Evolutionary conservation across 257 asterid species (phyloP).

Genomic region (Fraxinus pennsylvanica): DNA sequence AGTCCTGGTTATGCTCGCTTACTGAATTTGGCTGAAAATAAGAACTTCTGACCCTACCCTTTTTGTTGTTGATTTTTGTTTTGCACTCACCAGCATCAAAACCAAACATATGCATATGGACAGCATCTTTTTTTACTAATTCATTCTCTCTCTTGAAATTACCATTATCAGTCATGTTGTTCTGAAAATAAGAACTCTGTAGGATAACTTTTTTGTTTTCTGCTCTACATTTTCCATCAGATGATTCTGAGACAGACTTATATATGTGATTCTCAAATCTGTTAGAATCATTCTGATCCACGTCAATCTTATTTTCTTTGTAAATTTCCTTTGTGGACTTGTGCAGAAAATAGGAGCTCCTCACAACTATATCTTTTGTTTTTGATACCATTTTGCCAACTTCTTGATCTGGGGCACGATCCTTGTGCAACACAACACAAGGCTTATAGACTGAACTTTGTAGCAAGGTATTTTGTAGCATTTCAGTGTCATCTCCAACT

Average conservation of each 20-base stretch:
- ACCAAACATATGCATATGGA: slow-evolving; percentile 17
- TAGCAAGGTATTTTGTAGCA: slow-evolving; percentile 25
- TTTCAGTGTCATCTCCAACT: slow-evolving; percentile 26
- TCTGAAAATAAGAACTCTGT: slow-evolving; percentile 32
- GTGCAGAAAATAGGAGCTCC: slow-evolving; percentile 62
- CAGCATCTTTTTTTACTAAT: slow-evolving; percentile 26
- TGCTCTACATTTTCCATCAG: slow-evolving; percentile 29
- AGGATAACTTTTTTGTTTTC: slow-evolving; percentile 28
- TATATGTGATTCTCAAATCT: slow-evolving; percentile 21
- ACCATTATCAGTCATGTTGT: slow-evolving; percentile 12
- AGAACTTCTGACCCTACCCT: slow-evolving; percentile 37
- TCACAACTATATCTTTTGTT: slow-evolving; percentile 40
- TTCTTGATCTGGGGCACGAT: slow-evolving; percentile 37
- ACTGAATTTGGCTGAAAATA: slow-evolving; percentile 37
- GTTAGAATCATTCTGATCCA: slow-evolving; percentile 19
- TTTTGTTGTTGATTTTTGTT: slow-evolving; percentile 29
- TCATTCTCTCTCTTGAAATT: slow-evolving; percentile 30
- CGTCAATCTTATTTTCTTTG: slow-evolving; percentile 33
- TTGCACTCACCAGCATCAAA: slow-evolving; percentile 32
- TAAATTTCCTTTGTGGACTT: slow-evolving; percentile 34
- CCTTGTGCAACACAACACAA: slow-evolving; percentile 54
- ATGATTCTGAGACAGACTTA: slow-evolving; percentile 25
- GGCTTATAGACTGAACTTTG: slow-evolving; percentile 58
- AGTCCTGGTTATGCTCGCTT: slow-evolving; percentile 28
- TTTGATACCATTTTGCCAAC: slow-evolving; percentile 32